phyloP scores from a whole-genome alignment of 495 filamentous ascomycete genomes.

The Glonium stellatum region DNA sequence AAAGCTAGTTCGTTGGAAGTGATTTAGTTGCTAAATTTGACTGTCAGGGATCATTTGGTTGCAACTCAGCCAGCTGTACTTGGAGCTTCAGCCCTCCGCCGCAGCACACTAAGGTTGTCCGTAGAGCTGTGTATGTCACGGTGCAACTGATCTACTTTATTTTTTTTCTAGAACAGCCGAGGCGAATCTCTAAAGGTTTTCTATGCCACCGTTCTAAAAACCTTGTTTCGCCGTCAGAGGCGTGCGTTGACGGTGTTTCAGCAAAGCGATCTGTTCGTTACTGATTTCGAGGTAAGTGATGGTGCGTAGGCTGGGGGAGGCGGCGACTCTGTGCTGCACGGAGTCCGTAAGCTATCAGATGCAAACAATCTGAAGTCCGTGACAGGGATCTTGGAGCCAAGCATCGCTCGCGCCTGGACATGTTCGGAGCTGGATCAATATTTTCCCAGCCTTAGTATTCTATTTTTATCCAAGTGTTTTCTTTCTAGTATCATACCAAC shows the following conservation, averaged over 20 bases:
- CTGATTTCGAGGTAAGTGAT: background rate
- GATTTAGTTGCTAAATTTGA: background rate
- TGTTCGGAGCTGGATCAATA: background rate
- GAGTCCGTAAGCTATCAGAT: background rate
- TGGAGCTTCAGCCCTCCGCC: no score
- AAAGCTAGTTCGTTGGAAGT: background rate
- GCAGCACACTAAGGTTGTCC: no score
- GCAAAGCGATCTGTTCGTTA: background rate
- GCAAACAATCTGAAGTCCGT: background rate
- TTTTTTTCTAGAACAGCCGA: background rate
- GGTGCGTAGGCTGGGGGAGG: background rate
- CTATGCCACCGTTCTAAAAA: background rate
- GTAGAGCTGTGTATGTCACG: background rate
- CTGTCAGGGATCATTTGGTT: background rate
- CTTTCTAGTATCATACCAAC: no score
- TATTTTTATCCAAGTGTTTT: no score
- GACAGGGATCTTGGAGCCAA: background rate
- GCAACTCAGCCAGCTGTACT: background rate
- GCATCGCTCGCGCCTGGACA: background rate
- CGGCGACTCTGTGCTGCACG: background rate
- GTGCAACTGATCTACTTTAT: background rate
- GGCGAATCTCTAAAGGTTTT: background rate
- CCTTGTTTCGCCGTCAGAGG: background rate
- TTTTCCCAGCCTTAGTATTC: background rate
- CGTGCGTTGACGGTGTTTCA: background rate